phyloP scores from a whole-genome alignment of 208 protist genomes.

The Phytomonas sp. region DNA sequence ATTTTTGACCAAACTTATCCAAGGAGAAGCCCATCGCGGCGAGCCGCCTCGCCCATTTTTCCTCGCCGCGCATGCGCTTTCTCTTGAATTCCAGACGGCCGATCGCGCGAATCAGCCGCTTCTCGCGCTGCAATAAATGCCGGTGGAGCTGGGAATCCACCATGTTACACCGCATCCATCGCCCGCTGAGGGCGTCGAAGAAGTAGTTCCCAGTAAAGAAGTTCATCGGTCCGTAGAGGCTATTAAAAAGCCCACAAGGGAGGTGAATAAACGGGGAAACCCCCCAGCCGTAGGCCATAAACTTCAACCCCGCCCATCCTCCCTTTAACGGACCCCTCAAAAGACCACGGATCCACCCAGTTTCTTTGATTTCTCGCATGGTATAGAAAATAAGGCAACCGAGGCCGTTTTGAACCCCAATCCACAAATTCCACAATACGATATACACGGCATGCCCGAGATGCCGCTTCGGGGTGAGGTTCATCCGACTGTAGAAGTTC shows the following conservation, averaged over 20 bases:
- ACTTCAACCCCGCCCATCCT: conserved; percentile 18
- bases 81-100: conserved; percentile 70
- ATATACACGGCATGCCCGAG: conserved; percentile 49
- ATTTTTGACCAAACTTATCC: conserved; percentile 21
- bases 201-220: conserved; percentile 47
- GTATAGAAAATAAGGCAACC: conserved; percentile 40
- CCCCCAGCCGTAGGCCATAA: conserved; percentile 53
- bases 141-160: conserved; percentile 28
- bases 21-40: conserved; percentile 71
- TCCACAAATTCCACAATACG: conserved; percentile 49
- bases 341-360: conserved; percentile 3
- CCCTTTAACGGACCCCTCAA: conserved; percentile 18
- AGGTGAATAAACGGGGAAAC: conserved; percentile 67
- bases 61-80: conserved; percentile 48
- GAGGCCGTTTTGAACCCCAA: conserved; percentile 49
- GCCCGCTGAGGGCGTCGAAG: conserved; percentile 65
- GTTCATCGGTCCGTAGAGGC: conserved; percentile 51
- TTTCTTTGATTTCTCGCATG: conserved; percentile 22
- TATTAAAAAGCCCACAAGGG: conserved; percentile 49
- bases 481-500: conserved; percentile 77
- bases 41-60: conserved; percentile 49
- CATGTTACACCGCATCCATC: conserved; percentile 60
- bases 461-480: conserved; percentile 67
- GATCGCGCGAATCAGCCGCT: conserved; percentile 58
- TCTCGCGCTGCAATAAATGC: conserved; percentile 49